These are phyloP conservation scores for Diaporthe nobilis DNA, from an alignment of 2,329 filamentous ascomycete genomes.

Conservation along the genomic window DNA sequence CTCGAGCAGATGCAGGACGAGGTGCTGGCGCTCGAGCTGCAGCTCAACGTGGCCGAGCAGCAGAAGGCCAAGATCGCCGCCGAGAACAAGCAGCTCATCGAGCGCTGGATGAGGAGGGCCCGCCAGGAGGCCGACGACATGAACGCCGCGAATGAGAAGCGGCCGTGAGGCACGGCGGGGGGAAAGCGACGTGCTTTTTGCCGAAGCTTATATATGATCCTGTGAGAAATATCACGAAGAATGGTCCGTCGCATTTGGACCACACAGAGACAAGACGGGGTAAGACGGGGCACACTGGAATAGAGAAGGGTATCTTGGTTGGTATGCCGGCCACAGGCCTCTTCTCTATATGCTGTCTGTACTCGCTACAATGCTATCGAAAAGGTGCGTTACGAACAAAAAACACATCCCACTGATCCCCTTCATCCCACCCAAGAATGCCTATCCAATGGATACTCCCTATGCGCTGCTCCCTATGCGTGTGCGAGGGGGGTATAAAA, in stretches of 20 bases:
- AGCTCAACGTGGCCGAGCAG: slow-evolving; percentile 89
- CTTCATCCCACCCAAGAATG: slow-evolving; percentile 13
- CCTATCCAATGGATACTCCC: slow-evolving; percentile 14
- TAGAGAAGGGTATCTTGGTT: slow-evolving; percentile 38
- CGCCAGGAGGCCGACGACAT: slow-evolving; percentile 88
- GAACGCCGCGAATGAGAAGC: slow-evolving; percentile 75
- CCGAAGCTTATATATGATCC: slow-evolving; percentile 27
- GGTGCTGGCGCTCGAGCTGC: slow-evolving; percentile 87
- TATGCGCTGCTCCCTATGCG: slow-evolving; percentile 33
- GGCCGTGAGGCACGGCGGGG: background rate
- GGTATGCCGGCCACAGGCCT: slow-evolving; percentile 38
- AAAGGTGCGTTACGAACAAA: slow-evolving; percentile 37
- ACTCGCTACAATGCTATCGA: slow-evolving; percentile 43
- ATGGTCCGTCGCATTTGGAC: background rate
- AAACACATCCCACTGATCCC: background rate
- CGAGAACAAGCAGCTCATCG: slow-evolving; percentile 91
- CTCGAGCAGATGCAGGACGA: slow-evolving; percentile 94
- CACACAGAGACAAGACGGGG: background rate
- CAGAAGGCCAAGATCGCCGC: slow-evolving; percentile 78
- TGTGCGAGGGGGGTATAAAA: slow-evolving; percentile 38
- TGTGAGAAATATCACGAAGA: background rate
- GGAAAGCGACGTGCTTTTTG: background rate
- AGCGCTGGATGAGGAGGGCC: slow-evolving; percentile 92
- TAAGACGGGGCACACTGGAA: background rate
- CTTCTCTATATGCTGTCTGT: slow-evolving; percentile 45